phyloP scores from a whole-genome alignment of 352 stramenopile genomes.

The Phytophthora lateralis region DNA sequence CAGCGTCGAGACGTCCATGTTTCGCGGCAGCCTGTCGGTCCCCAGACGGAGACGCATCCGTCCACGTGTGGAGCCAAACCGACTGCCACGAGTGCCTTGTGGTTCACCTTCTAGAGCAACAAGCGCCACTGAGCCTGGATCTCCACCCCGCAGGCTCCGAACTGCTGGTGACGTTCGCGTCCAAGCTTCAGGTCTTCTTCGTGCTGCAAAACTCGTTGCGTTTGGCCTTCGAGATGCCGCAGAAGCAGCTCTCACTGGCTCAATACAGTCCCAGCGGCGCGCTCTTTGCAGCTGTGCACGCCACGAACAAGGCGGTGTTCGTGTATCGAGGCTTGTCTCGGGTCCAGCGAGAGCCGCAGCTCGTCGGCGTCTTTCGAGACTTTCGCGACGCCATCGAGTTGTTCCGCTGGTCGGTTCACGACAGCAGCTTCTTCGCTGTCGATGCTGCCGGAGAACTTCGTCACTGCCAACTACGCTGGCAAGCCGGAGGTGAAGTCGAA shows the following conservation, averaged over 20 bases:
- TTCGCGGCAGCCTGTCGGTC: slow-evolving; percentile 55
- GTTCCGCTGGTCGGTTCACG: slow-evolving; percentile 54
- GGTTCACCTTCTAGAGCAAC: slow-evolving; percentile 50
- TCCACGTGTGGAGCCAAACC: slow-evolving; percentile 70
- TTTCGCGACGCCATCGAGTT: slow-evolving; percentile 45
- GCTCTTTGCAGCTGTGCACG: slow-evolving; percentile 50
- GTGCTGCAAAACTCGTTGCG: slow-evolving; percentile 66
- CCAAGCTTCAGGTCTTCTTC: slow-evolving; percentile 66
- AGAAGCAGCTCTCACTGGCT: slow-evolving; percentile 67
- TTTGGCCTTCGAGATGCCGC: slow-evolving; percentile 62
- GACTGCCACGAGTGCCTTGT: slow-evolving; percentile 69
- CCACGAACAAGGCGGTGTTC: slow-evolving; percentile 46
- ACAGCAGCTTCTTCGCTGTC: slow-evolving; percentile 54
- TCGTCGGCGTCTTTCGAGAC: slow-evolving; percentile 51
- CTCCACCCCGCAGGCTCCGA: slow-evolving; percentile 65
- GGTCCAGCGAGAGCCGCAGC: slow-evolving; percentile 51
- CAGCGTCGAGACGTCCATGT: slow-evolving; percentile 48
- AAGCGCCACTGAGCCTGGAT: slow-evolving; percentile 53
- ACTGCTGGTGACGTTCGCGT: slow-evolving; percentile 52
- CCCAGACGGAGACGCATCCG: slow-evolving; percentile 40
- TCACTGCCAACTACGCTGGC: slow-evolving; percentile 43
- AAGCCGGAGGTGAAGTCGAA: slow-evolving; percentile 47
- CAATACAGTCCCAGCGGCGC: slow-evolving; percentile 67
- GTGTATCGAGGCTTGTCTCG: slow-evolving; percentile 56
- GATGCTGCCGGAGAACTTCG: slow-evolving; percentile 42